phyloP scores from a whole-genome alignment of 2,329 filamentous ascomycete species.

The Nothophoma quercina region DNA sequence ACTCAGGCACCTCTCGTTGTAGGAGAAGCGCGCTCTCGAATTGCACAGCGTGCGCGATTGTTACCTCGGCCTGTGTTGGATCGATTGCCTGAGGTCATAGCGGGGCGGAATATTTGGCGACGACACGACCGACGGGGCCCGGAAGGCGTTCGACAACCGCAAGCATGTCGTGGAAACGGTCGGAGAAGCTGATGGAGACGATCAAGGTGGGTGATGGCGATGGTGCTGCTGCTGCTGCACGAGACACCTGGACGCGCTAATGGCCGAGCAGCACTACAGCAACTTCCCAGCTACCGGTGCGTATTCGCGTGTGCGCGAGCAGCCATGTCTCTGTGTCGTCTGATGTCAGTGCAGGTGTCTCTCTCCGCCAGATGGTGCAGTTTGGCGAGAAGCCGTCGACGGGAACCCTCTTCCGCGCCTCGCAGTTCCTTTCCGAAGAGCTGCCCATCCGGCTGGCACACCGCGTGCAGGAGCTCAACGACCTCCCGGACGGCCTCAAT shows the following conservation, averaged over 20 bases:
- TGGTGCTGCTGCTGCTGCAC: no score
- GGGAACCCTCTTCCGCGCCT: conserved; percentile 94
- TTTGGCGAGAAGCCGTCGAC: conserved; percentile 92
- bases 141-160: conserved; percentile 44
- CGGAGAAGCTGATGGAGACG: conserved; percentile 90
- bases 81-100: conserved; percentile 11
- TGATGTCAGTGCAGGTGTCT: conserved; percentile 54
- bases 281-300: conserved; percentile 96
- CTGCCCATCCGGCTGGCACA: conserved; percentile 95
- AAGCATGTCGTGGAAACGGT: conserved; percentile 92
- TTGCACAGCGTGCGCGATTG: conserved; percentile 9
- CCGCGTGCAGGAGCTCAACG: conserved; percentile 91
- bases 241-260: conserved; percentile 30
- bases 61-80: conserved; percentile 3
- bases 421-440: conserved; percentile 98
- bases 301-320: conserved; percentile 86
- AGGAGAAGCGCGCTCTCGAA: not conserved
- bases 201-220: conserved; percentile 69
- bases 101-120: conserved; percentile 36
- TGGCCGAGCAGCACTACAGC: conserved; percentile 73
- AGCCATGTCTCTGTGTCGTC: conserved; percentile 10
- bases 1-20: not conserved
- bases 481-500: conserved; percentile 92
- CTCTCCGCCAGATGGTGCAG: conserved; percentile 98
- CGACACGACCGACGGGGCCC: conserved; percentile 40